Percentiles rank a stretch among this genome's conserved stretches.
Conservation (phyloP, 1,284 basidiomycete genomes). For the Rhodotorula sp. region DNA sequence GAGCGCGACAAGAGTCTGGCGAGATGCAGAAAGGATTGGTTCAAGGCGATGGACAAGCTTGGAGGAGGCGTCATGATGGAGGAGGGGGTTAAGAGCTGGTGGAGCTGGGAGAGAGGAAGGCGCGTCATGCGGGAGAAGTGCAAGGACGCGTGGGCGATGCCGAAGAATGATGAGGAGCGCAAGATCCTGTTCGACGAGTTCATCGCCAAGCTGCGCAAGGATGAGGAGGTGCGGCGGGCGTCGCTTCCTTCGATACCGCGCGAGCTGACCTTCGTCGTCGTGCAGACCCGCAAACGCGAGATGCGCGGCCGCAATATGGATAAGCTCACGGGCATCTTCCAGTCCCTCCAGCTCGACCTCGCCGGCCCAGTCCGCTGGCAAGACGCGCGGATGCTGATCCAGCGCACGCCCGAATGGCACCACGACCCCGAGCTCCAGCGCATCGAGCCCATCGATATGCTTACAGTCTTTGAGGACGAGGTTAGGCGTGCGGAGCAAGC, state of each 20-base stretch:
- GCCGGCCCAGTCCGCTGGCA: constrained; percentile 87
- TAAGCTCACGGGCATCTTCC: constrained; percentile 57
- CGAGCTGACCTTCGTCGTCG: not conserved
- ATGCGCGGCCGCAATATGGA: constrained; percentile 70
- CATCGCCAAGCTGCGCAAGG: constrained; percentile 72
- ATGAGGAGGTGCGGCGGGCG: constrained; percentile 67
- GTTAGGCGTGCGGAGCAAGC: constrained; percentile 80
- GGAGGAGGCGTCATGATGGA: constrained; percentile 37
- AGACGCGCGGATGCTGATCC: constrained; percentile 69
- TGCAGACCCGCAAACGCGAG: constrained; percentile 50
- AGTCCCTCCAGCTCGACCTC: constrained; percentile 63
- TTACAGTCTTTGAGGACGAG: constrained; percentile 88
- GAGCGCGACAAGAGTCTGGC: constrained; percentile 39
- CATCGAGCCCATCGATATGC: constrained; percentile 81
- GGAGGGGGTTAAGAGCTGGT: constrained; percentile 46
- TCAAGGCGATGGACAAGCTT: constrained; percentile 33
- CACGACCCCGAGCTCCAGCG: constrained; percentile 69
- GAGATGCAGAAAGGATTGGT: constrained; percentile 39
- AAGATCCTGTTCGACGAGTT: constrained; percentile 85
- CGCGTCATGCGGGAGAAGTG: constrained; percentile 36
- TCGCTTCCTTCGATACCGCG: too few species aligned
- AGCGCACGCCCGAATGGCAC: constrained; percentile 73
- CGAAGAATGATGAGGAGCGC: constrained; percentile 74
- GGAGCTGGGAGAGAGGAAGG: constrained; percentile 45
- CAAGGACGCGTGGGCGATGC: constrained; percentile 42